Evolutionary conservation across 306 rosid species (phyloP).

Genomic region (Lotus japonicus): DNA sequence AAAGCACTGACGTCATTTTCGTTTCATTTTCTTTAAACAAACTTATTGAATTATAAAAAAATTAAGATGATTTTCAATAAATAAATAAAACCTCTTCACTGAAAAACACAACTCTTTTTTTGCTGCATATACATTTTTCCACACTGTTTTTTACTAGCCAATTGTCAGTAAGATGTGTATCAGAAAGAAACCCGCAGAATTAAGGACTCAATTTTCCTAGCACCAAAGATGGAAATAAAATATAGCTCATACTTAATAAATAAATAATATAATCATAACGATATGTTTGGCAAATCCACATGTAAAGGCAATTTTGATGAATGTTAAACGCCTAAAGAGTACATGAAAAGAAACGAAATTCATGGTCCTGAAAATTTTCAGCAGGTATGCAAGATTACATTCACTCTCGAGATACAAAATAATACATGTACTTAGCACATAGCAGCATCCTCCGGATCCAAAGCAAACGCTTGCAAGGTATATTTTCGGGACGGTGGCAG

Average conservation of each 20-base stretch:
- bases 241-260: not conserved
- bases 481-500: slow-evolving; percentile 4
- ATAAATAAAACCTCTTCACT: too few relatives aligned
- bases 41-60: too few relatives aligned
- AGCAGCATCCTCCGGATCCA: slow-evolving; percentile 6
- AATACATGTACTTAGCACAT: slow-evolving; percentile 5
- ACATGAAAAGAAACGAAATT: not conserved
- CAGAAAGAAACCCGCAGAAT: too few relatives aligned
- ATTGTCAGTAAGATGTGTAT: too few relatives aligned
- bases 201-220: not conserved
- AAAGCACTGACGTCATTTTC: too few relatives aligned
- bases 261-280: not conserved
- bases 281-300: not conserved
- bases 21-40: too few relatives aligned
- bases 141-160: too few relatives aligned
- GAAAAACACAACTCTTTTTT: too few relatives aligned
- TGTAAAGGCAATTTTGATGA: not conserved
- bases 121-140: too few relatives aligned
- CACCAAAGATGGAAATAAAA: not conserved
- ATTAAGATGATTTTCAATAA: too few relatives aligned
- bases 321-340: not conserved
- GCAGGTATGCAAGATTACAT: slow-evolving; percentile 4
- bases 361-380: not conserved
- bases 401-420: not conserved
- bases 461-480: slow-evolving; percentile 16